Percentiles rank a stretch among this genome's conserved stretches.
phyloP scores from a whole-genome alignment of 371 early-diverging fungal genomes.

The Synchytrium microbalum region DNA sequence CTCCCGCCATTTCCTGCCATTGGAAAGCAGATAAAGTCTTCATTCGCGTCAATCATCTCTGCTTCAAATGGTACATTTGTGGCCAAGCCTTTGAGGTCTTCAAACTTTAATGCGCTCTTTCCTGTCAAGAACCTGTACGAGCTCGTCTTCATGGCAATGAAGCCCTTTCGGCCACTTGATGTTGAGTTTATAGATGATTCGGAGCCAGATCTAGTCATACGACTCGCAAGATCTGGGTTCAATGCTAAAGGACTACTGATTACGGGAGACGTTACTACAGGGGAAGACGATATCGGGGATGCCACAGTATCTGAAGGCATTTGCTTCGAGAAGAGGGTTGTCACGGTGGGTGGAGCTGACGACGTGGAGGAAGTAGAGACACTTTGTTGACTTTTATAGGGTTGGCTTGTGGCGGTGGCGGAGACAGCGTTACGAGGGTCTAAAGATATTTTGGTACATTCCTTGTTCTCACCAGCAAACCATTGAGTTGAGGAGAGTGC shows the following conservation, averaged over 20 bases:
- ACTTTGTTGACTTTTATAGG: no score
- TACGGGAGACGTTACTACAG: conserved; percentile 7
- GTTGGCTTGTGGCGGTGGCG: neutral
- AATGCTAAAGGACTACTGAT: neutral
- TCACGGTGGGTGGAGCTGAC: conserved; percentile 9
- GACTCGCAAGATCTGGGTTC: conserved; percentile 2
- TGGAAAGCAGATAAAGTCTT: conserved; percentile 58
- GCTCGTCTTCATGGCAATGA: conserved; percentile 26
- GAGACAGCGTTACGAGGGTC: conserved; percentile 40
- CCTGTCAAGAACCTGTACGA: conserved; percentile 63
- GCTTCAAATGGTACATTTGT: conserved; percentile 56
- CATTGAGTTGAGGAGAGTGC: conserved; percentile 49
- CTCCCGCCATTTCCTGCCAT: conserved; percentile 75
- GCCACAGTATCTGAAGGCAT: neutral
- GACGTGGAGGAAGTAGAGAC: conserved; percentile 6
- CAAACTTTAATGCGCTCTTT: conserved; percentile 52
- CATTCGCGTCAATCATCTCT: conserved; percentile 33
- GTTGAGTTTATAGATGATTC: conserved; percentile 9
- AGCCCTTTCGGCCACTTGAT: conserved; percentile 10
- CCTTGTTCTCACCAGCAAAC: conserved; percentile 44
- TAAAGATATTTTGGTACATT: conserved; percentile 47
- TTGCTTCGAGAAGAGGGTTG: no score
- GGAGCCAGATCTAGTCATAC: neutral
- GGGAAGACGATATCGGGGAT: conserved; percentile 3
- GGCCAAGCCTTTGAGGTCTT: conserved; percentile 54